Evolutionary conservation across 805 yeast genomes (phyloP), one percentile per base, ranked within the genome.

Genomic region (Pichia nakasei): DNA sequence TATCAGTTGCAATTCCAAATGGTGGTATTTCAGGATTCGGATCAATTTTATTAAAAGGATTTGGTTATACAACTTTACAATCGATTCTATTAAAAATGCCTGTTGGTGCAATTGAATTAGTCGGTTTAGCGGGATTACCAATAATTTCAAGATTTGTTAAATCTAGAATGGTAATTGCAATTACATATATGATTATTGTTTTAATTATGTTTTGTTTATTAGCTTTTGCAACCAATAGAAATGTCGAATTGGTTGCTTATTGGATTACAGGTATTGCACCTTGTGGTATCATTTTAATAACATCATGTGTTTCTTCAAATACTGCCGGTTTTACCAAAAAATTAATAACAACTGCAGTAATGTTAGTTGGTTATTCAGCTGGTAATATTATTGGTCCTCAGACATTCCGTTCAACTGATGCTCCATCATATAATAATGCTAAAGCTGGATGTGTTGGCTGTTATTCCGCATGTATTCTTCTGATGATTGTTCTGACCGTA

Each of bases 331-430:
- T 70, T 52, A 76, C 83, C 11, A 78, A 78, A 61, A 76, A 75
- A 55, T 58, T 66, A 38, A 64, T 72, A 2, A 69, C 65, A 2
- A 73, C 66, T 52, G 71, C 76, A 2, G 50, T 70, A 26, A 58
- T 63, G 45, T 63, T 76, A 35, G 54, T 76, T 39, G 73, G 72
- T 5, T 75, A 69, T 58, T 71, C 78, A 56, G 71, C 65, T 9
- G 82, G 82, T 20, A 78, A 76, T 53, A 59, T 74, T 39, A 60
- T 67, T 40, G 82, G 82, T 3, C 80, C 82, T 1, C 78, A 73
- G 48, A 63, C 76, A 5, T 75, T 74, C 51, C 56, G 59, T 36
- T 57, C 59, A 0, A 46, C 41, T 3, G 72, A 75, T 51, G 72
- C 75, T 3, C 77, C 78, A 19, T 39, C 43, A 18, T 48, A 48